Conservation (phyloP, 805 yeast species). For the Clavispora phyllophila region DNA sequence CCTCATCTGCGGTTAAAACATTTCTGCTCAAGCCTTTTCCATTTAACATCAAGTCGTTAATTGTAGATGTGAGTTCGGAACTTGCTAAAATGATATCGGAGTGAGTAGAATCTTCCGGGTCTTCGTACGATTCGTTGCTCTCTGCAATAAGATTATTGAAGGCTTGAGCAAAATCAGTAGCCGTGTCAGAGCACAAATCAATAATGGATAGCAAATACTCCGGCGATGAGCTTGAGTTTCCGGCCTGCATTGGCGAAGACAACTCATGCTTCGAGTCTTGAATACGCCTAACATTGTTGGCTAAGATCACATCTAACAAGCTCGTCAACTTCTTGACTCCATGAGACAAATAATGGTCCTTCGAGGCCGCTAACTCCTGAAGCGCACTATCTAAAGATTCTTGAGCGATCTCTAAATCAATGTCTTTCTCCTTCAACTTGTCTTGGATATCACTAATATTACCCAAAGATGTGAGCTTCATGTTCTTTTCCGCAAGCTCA, state of each 20-base stretch:
- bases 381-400: slow-evolving; percentile 75
- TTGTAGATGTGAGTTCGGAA: slow-evolving; percentile 56
- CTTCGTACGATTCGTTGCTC: slow-evolving; percentile 46
- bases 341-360: slow-evolving; percentile 37
- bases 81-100: slow-evolving; percentile 57
- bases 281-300: slow-evolving; percentile 62
- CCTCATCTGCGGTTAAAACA: slow-evolving; percentile 51
- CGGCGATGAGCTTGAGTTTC: slow-evolving; percentile 72
- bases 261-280: slow-evolving; percentile 69
- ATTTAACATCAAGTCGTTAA: slow-evolving; percentile 59
- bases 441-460: slow-evolving; percentile 33
- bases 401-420: slow-evolving; percentile 72
- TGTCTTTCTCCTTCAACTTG: slow-evolving; percentile 59
- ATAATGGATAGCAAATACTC: slow-evolving; percentile 60
- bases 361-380: slow-evolving; percentile 50
- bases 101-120: slow-evolving; percentile 48
- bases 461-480: slow-evolving; percentile 18
- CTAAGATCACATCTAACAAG: slow-evolving; percentile 66
- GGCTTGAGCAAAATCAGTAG: slow-evolving; percentile 75
- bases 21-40: slow-evolving; percentile 64
- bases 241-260: slow-evolving; percentile 77
- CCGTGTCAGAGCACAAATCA: slow-evolving; percentile 64
- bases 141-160: slow-evolving; percentile 75
- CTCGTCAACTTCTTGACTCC: slow-evolving; percentile 42
- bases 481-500: slow-evolving; percentile 26